Conservation (phyloP, 139 green algal species). For the Astrephomene gubernaculifera region DNA sequence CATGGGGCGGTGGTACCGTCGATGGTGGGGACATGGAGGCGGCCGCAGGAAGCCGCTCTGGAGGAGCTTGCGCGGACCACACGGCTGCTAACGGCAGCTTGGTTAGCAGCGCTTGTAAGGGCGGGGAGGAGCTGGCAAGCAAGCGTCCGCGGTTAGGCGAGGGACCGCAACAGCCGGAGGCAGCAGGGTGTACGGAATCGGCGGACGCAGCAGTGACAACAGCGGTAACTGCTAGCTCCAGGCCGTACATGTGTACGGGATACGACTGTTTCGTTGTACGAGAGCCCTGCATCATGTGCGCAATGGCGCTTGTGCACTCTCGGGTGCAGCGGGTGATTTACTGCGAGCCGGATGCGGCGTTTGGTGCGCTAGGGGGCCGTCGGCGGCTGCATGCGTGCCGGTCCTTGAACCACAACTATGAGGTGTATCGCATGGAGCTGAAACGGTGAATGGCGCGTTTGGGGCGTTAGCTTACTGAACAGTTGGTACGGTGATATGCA, state of each 20-base stretch:
- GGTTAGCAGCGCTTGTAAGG: too few species aligned
- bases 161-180: constrained; percentile 25
- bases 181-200: too few species aligned
- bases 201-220: too few species aligned
- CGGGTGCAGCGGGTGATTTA: constrained; percentile 83
- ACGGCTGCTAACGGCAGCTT: too few species aligned
- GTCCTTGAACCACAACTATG: constrained; percentile 90
- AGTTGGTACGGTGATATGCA: too few species aligned
- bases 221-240: too few species aligned
- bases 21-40: too few species aligned
- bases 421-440: constrained; percentile 71
- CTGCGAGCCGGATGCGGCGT: constrained; percentile 45
- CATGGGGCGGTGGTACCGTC: too few species aligned
- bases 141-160: constrained; percentile 30
- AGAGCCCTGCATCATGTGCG: constrained; percentile 97
- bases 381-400: constrained; percentile 73
- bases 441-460: too few species aligned
- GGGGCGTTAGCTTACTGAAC: too few species aligned
- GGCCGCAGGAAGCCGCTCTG: too few species aligned
- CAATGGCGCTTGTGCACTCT: constrained; percentile 94
- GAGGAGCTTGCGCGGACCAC: too few species aligned
- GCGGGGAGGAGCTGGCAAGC: not conserved
- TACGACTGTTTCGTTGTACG: constrained; percentile 88
- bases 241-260: constrained; percentile 95
- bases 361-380: constrained; percentile 71